phyloP scores from a whole-genome alignment of 1,284 basidiomycete genomes.

The Vanrija humicola region DNA sequence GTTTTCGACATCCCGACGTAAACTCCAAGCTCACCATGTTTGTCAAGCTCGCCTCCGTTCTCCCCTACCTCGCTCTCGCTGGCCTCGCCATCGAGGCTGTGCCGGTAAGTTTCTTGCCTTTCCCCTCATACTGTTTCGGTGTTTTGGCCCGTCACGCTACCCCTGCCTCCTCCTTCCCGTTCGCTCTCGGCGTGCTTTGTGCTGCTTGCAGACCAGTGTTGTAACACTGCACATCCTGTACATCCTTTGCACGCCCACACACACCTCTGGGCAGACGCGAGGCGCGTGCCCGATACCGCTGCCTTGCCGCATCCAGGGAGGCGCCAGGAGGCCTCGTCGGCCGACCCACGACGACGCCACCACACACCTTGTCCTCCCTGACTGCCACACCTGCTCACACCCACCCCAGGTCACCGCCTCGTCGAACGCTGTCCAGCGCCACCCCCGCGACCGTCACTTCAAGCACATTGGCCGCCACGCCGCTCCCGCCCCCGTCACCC shows the following conservation, averaged over 20 bases:
- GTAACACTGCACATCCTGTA: too few relatives aligned
- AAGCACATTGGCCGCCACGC: neutral
- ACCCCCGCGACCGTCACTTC: slow-evolving; percentile 5
- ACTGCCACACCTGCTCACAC: neutral
- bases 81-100: slow-evolving; percentile 15
- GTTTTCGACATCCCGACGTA: too few relatives aligned
- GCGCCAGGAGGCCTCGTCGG: too few relatives aligned
- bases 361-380: neutral
- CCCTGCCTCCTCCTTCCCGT: too few relatives aligned
- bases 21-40: slow-evolving; percentile 3
- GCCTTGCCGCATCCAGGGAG: too few relatives aligned
- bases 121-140: neutral
- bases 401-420: slow-evolving; percentile 5
- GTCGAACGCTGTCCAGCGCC: slow-evolving; percentile 3
- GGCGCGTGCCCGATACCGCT: too few relatives aligned
- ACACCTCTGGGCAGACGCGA: too few relatives aligned
- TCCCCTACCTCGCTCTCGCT: slow-evolving; percentile 20
- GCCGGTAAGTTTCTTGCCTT: slow-evolving; percentile 10
- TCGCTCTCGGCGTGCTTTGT: too few relatives aligned
- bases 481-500: neutral
- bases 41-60: slow-evolving; percentile 12
- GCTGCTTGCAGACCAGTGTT: too few relatives aligned
- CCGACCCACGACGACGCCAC: too few relatives aligned
- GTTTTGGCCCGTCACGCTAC: too few relatives aligned
- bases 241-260: too few relatives aligned